A percentile compares a stretch with the other conserved stretches of the same genome.
These are phyloP conservation scores for Clarireedia paspali DNA, from an alignment of 2,329 filamentous ascomycete species.

Conservation along the genomic window DNA sequence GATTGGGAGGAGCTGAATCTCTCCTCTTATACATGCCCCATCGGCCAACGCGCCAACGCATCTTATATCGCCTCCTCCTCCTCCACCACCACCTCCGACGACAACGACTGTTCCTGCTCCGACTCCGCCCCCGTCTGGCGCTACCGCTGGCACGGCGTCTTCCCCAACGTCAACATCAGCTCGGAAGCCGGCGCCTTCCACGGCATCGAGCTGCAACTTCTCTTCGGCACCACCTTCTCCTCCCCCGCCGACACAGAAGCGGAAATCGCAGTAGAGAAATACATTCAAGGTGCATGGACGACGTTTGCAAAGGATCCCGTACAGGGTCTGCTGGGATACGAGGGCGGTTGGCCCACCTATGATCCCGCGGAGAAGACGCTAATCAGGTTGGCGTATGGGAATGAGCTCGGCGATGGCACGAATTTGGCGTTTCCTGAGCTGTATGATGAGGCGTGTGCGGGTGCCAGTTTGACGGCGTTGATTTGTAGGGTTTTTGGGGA, in stretches of 20 bases:
- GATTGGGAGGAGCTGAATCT: conserved; percentile 27
- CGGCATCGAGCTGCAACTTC: conserved; percentile 27
- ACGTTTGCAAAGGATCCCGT: conserved; percentile 33
- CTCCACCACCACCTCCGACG: too few species aligned
- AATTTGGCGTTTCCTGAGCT: conserved; percentile 8
- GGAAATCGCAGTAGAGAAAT: conserved; percentile 27
- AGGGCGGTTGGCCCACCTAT: conserved; percentile 15
- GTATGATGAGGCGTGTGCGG: conserved; percentile 19
- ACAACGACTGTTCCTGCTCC: conserved; percentile 1
- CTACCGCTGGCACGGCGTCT: conserved; percentile 33
- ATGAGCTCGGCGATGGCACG: conserved; percentile 7
- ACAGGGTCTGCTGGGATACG: conserved; percentile 27
- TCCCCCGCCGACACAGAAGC: conserved; percentile 19
- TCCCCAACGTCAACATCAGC: conserved; percentile 25
- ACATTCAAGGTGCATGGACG: conserved; percentile 33
- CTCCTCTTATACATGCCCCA: conserved; percentile 30
- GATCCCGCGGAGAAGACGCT: conserved; percentile 9
- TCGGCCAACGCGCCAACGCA: conserved; percentile 22
- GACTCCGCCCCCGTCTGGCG: conserved; percentile 26
- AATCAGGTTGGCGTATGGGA: conserved; percentile 13
- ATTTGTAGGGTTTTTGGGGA: background rate
- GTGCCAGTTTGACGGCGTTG: background rate
- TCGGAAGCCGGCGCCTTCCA: conserved; percentile 31
- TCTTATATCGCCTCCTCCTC: too few species aligned
- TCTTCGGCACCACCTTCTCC: conserved; percentile 27